Conservation (phyloP, 345 rosid species). For the Murraya paniculata region DNA sequence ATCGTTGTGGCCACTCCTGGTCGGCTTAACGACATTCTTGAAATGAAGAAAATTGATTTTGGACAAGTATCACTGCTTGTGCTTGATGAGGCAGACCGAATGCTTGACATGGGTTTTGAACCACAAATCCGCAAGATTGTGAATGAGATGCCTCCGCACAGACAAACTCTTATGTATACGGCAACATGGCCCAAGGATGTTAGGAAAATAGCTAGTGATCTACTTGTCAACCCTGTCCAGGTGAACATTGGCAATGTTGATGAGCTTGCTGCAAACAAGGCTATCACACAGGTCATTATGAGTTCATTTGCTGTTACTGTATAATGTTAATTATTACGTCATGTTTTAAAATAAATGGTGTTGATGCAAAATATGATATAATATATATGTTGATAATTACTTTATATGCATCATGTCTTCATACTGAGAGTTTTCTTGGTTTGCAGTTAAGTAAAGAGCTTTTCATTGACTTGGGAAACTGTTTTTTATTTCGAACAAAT, state of each 20-base stretch:
- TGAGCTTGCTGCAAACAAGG: slow-evolving; percentile 92
- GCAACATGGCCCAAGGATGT: slow-evolving; percentile 99
- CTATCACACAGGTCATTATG: slow-evolving; percentile 80
- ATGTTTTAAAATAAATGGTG: background rate
- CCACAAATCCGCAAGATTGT: slow-evolving; percentile 97
- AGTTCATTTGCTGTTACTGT: slow-evolving; percentile 6
- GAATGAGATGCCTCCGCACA: slow-evolving; percentile 82
- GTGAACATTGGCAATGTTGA: slow-evolving; percentile 96
- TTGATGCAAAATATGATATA: background rate
- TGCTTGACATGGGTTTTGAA: slow-evolving; percentile 99
- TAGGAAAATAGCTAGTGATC: slow-evolving; percentile 84
- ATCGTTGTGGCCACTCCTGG: slow-evolving; percentile 99
- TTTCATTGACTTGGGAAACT: background rate
- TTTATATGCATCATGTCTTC: background rate
- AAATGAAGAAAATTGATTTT: slow-evolving; percentile 76
- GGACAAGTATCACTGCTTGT: slow-evolving; percentile 86
- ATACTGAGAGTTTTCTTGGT: background rate
- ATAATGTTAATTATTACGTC: background rate
- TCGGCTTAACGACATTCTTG: slow-evolving; percentile 90
- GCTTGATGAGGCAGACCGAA: slow-evolving; percentile 97
- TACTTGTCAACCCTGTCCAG: slow-evolving; percentile 89
- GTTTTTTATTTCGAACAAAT: background rate
- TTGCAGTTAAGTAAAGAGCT: background rate
- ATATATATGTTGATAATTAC: background rate
- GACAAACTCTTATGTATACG: slow-evolving; percentile 96